phyloP scores from a whole-genome alignment of 1,284 basidiomycete species.

The Pascua sp. region DNA sequence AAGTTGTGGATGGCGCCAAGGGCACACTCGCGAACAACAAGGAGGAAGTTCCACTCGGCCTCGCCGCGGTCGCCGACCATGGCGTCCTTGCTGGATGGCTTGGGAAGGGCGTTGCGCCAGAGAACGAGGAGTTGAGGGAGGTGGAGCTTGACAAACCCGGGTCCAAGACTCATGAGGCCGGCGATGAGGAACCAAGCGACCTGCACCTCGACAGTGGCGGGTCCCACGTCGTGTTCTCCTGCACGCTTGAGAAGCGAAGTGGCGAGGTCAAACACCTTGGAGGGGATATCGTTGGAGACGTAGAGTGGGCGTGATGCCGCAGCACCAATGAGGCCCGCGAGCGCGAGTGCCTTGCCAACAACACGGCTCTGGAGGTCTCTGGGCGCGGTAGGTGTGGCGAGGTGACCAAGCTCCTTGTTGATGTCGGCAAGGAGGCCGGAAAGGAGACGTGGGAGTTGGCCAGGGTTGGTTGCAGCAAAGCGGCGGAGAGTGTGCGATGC shows the following conservation, averaged over 20 bases:
- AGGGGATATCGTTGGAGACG: constrained; percentile 87
- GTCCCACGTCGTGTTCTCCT: constrained; percentile 79
- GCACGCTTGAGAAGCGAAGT: constrained; percentile 84
- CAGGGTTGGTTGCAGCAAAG: constrained; percentile 84
- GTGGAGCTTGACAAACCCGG: constrained; percentile 87
- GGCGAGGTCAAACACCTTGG: constrained; percentile 86
- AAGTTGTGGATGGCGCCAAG: constrained; percentile 86
- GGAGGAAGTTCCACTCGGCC: constrained; percentile 84
- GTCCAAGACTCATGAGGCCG: constrained; percentile 86
- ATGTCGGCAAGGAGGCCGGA: constrained; percentile 83
- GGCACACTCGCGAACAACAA: constrained; percentile 87
- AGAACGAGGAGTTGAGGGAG: constrained; percentile 87
- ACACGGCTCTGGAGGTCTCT: constrained; percentile 69
- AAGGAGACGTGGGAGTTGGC: constrained; percentile 74
- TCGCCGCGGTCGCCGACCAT: constrained; percentile 62
- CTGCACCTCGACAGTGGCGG: constrained; percentile 82
- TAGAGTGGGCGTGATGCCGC: constrained; percentile 86
- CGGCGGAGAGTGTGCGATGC: constrained; percentile 83
- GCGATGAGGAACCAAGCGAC: constrained; percentile 92
- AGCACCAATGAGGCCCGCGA: constrained; percentile 80
- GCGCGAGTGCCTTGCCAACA: constrained; percentile 81
- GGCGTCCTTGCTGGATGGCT: constrained; percentile 83
- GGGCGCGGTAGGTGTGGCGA: constrained; percentile 63
- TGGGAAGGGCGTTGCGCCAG: constrained; percentile 95
- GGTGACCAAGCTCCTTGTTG: constrained; percentile 55